A percentile compares a stretch with the other conserved stretches of the same genome.
These are phyloP conservation scores for Trifolium subterraneum DNA, from an alignment of 306 rosid species.

Conservation along the genomic window DNA sequence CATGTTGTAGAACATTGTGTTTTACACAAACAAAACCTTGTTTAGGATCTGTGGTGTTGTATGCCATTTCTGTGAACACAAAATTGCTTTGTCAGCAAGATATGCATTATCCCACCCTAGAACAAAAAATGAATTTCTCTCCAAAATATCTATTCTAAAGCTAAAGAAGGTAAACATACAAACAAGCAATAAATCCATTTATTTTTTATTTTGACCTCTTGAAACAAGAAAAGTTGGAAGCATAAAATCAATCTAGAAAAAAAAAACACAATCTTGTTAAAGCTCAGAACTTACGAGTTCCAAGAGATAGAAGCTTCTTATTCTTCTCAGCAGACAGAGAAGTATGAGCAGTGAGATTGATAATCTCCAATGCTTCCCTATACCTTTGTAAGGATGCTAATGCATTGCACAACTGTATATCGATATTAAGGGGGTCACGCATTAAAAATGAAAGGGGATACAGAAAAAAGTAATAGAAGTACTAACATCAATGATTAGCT, in stretches of 20 bases:
- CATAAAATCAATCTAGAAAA: constrained; percentile 27
- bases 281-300: constrained; percentile 68
- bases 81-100: constrained; percentile 38
- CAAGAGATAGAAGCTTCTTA: constrained; percentile 84
- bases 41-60: constrained; percentile 80
- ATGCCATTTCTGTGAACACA: constrained; percentile 76
- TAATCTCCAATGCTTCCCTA: constrained; percentile 83
- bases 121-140: constrained; percentile 16
- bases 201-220: constrained; percentile 29
- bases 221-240: constrained; percentile 25
- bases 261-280: constrained; percentile 25
- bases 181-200: background rate
- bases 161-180: constrained; percentile 23
- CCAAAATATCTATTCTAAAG: constrained; percentile 22
- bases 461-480: constrained; percentile 35
- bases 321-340: constrained; percentile 62
- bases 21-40: constrained; percentile 87
- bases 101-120: constrained; percentile 13
- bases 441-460: constrained; percentile 20
- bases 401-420: constrained; percentile 79
- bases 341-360: constrained; percentile 63
- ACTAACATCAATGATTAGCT: constrained; percentile 76
- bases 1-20: constrained; percentile 78
- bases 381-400: constrained; percentile 75
- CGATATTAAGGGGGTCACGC: constrained; percentile 32